phyloP scores from a whole-genome alignment of 805 yeast species.

The Ogataea corticis region DNA sequence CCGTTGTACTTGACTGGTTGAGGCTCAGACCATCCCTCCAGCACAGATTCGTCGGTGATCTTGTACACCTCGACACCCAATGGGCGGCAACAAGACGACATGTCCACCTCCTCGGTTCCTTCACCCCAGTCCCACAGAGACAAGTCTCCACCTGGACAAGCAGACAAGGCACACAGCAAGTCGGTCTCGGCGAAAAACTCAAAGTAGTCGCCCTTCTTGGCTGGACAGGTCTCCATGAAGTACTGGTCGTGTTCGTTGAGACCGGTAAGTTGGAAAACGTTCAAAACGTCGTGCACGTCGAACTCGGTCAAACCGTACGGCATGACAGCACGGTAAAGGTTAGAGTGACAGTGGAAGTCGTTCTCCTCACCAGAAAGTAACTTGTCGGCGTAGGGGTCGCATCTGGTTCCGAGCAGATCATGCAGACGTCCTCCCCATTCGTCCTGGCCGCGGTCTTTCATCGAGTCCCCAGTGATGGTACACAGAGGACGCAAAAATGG shows the following conservation, averaged over 20 bases:
- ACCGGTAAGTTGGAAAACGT: constrained; percentile 71
- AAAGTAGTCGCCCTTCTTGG: constrained; percentile 57
- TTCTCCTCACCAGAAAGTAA: constrained; percentile 63
- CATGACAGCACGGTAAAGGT: constrained; percentile 56
- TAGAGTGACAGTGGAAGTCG: constrained; percentile 68
- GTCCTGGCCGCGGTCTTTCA: constrained; percentile 54
- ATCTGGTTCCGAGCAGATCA: constrained; percentile 66
- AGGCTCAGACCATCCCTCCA: constrained; percentile 54
- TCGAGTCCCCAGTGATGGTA: constrained; percentile 62
- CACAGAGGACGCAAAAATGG: constrained; percentile 67
- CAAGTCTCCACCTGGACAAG: constrained; percentile 72
- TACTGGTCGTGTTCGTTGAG: constrained; percentile 64
- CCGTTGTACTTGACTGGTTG: constrained; percentile 54
- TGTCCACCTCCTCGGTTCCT: constrained; percentile 48
- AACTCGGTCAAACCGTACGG: constrained; percentile 64
- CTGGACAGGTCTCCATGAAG: constrained; percentile 71
- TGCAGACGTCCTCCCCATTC: constrained; percentile 68
- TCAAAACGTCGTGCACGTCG: constrained; percentile 69
- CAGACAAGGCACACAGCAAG: constrained; percentile 60
- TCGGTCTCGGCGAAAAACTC: constrained; percentile 70
- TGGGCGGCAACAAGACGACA: constrained; percentile 65
- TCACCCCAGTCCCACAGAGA: constrained; percentile 75
- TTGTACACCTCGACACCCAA: constrained; percentile 61
- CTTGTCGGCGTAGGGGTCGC: constrained; percentile 70
- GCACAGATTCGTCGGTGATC: constrained; percentile 46